Conservation (phyloP, 1,284 basidiomycete genomes). For the Malassezia arunalokei region DNA sequence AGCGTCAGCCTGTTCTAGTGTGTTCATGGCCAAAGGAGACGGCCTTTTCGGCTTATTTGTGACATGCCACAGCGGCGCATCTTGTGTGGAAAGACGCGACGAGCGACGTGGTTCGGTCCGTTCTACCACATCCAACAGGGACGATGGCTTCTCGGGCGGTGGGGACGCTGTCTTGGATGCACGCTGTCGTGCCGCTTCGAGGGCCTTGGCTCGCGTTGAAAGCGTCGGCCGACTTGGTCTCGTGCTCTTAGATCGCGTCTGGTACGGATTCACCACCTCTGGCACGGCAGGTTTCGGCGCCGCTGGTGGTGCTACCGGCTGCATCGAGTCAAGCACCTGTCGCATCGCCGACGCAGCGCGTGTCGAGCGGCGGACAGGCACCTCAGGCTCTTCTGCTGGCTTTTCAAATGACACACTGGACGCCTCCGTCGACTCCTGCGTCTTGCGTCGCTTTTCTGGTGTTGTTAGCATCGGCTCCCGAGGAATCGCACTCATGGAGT, state of each 20-base stretch:
- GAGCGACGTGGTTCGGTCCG: constrained; percentile 22
- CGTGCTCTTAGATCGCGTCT: constrained; percentile 14
- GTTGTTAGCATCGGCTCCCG: background rate
- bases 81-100: background rate
- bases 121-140: constrained; percentile 31
- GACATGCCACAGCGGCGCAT: background rate
- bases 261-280: constrained; percentile 37
- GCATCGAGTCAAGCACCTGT: constrained; percentile 25
- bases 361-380: constrained; percentile 6
- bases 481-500: constrained; percentile 2
- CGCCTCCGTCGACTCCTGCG: background rate
- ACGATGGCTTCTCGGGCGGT: constrained; percentile 22
- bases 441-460: constrained; percentile 9
- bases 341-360: constrained; percentile 28
- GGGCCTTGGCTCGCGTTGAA: constrained; percentile 26
- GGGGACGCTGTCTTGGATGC: constrained; percentile 13
- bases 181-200: constrained; percentile 18
- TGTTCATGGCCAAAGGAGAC: constrained; percentile 8
- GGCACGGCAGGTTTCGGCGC: constrained; percentile 20
- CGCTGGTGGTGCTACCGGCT: constrained; percentile 8
- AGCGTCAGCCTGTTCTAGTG: background rate
- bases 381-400: background rate
- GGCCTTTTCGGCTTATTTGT: constrained; percentile 14
- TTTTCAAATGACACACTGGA: background rate
- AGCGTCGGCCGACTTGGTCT: constrained; percentile 9